phyloP scores from a whole-genome alignment of 202 grass and related monocot genomes.

The Digitaria exilis region DNA sequence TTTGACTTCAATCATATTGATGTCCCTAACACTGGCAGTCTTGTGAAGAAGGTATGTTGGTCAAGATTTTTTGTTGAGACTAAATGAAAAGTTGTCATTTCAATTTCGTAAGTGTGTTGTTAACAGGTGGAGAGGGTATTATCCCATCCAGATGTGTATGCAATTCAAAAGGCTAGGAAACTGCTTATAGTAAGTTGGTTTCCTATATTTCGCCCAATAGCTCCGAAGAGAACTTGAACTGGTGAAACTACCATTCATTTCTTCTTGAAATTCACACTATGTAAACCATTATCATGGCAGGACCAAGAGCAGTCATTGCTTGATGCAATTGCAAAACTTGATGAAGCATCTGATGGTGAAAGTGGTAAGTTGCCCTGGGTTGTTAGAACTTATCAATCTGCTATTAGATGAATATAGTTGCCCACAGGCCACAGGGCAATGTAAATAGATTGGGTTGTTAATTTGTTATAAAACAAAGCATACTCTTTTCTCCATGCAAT shows the following conservation, averaged over 20 bases:
- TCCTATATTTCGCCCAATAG: neutral
- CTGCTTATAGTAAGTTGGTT: constrained; percentile 67
- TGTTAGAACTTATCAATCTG: neutral
- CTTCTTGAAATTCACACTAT: constrained; percentile 40
- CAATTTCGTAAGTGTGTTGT: neutral
- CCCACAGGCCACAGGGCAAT: neutral
- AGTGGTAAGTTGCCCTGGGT: constrained; percentile 57
- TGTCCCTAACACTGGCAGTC: constrained; percentile 54
- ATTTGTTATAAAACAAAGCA: neutral
- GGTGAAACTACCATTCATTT: neutral
- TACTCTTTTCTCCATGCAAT: neutral
- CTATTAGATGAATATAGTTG: neutral
- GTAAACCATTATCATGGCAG: constrained; percentile 49
- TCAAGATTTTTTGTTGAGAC: neutral
- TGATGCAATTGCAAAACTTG: constrained; percentile 83
- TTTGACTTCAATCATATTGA: constrained; percentile 47
- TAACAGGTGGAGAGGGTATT: constrained; percentile 77
- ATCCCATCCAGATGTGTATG: constrained; percentile 62
- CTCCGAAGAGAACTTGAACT: constrained; percentile 20
- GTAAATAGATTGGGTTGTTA: neutral
- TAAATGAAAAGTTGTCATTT: constrained; percentile 20
- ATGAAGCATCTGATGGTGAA: constrained; percentile 80
- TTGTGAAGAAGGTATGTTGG: constrained; percentile 66
- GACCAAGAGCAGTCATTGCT: constrained; percentile 85
- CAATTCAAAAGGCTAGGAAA: constrained; percentile 79